phyloP scores from a whole-genome alignment of 2,329 filamentous ascomycete species.

The Pseudohalonectria lignicola region DNA sequence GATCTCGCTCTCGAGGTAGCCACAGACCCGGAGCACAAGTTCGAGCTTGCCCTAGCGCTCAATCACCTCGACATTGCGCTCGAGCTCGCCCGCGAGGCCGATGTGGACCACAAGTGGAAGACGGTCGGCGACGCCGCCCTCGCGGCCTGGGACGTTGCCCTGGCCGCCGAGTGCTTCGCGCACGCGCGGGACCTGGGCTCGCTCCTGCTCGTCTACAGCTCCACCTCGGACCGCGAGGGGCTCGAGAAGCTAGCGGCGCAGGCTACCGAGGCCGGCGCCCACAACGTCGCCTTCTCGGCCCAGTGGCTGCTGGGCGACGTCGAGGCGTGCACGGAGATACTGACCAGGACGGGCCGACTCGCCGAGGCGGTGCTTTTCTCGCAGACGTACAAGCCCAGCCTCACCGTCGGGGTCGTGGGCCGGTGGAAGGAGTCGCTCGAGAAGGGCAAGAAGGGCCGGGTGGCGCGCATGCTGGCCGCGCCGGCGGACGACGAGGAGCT shows the following conservation, averaged over 20 bases:
- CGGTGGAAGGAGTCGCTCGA: slow-evolving; percentile 80
- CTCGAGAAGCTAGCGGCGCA: slow-evolving; percentile 61
- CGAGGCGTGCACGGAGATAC: slow-evolving; percentile 67
- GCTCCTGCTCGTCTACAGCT: slow-evolving; percentile 76
- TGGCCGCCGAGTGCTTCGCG: slow-evolving; percentile 88
- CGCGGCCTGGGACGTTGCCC: slow-evolving; percentile 70
- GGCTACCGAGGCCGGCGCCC: slow-evolving; percentile 64
- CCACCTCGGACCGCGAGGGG: slow-evolving; percentile 68
- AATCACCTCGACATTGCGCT: slow-evolving; percentile 79
- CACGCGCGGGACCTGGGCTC: slow-evolving; percentile 87
- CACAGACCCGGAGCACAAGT: slow-evolving; percentile 91
- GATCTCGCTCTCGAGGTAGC: slow-evolving; percentile 90
- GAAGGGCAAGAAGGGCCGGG: slow-evolving; percentile 73
- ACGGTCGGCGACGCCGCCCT: slow-evolving; percentile 88
- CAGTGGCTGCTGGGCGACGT: slow-evolving; percentile 82
- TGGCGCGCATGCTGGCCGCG: slow-evolving; percentile 71
- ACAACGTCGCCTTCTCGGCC: slow-evolving; percentile 89
- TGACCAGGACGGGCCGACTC: slow-evolving; percentile 66
- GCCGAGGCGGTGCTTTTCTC: slow-evolving; percentile 86
- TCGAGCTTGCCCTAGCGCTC: slow-evolving; percentile 77
- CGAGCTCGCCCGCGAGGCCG: slow-evolving; percentile 69
- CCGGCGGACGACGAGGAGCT: slow-evolving; percentile 77
- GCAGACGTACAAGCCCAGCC: slow-evolving; percentile 88
- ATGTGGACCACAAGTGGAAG: slow-evolving; percentile 98
- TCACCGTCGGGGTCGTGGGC: slow-evolving; percentile 54